Conservation (phyloP, 2,329 filamentous ascomycete genomes). For the Lithohypha guttulata region DNA sequence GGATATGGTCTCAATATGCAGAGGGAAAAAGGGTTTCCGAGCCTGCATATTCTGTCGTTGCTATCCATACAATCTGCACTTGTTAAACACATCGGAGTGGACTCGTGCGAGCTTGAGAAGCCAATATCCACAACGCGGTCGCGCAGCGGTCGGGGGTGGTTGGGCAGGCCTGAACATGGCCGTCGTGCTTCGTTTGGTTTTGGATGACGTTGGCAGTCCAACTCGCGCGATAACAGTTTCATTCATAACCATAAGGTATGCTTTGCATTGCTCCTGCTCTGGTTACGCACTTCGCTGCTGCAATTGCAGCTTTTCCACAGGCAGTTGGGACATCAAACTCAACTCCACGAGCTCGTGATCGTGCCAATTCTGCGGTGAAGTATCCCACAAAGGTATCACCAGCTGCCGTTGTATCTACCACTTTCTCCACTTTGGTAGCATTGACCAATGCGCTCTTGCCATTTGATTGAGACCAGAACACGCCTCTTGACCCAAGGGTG, state of each 20-base stretch:
- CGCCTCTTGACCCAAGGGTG: constrained; percentile 73
- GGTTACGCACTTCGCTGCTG: constrained; percentile 36
- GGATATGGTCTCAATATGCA: not conserved
- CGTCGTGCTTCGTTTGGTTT: no score
- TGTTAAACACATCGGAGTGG: no score
- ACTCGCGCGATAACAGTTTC: constrained; percentile 13
- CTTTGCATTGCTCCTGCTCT: constrained; percentile 37
- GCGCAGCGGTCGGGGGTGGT: no score
- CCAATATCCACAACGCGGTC: no score
- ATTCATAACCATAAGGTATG: constrained; percentile 39
- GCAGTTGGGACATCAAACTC: constrained; percentile 37
- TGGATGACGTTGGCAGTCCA: no score
- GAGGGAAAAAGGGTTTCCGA: no score
- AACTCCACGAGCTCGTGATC: constrained; percentile 30
- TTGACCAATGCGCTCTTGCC: constrained; percentile 41
- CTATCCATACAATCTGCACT: no score
- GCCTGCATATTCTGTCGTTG: no score
- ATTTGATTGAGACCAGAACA: constrained; percentile 49
- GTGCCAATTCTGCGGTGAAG: constrained; percentile 65
- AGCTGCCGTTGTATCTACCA: constrained; percentile 87
- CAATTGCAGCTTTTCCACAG: constrained; percentile 33
- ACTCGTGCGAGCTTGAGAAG: no score
- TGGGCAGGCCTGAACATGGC: no score
- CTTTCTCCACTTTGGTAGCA: constrained; percentile 57
- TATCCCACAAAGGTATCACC: constrained; percentile 90